Base-by-base conservation (phyloP, 2,329 filamentous ascomycete species). In the Neoarthrinium moseri region DNA sequence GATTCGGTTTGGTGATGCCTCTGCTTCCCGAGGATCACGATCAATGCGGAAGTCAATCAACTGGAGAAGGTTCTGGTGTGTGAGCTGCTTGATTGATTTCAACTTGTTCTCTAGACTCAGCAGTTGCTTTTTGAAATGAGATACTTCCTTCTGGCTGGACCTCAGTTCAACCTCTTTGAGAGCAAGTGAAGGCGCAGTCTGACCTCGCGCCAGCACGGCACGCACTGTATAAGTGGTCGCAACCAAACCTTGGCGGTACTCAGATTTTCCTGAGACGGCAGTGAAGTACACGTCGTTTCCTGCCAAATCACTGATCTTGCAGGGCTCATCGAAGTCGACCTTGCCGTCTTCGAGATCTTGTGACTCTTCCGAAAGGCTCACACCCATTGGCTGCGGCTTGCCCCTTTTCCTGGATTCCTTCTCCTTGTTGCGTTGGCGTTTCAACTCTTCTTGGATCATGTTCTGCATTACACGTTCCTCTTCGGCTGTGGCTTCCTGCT, bases 31-130 rank as follows among this genome's bases (percentile, higher is more conserved):
- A 51, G 64, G 47, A 51, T 69, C 70, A 34, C 78, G 72, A 59
- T 86, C 76, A 50, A 96, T 87, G 56, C 88, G 90, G 68, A 91
- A 95, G 50, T 91, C 90, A 47, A 95, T 74, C 29, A 97, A 75
- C 40, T 87, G 83, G 34, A 94, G 77, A 11, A 97, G 70, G 58
- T 91, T 89, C 20, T 81, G 77, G 62, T 96, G 90, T 4, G 81
- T 80, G 30, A 94, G 71, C 53, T 79, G 81, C 63, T 89, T 94
- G 42, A 95, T 71, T 8, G 80, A 75, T 53, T 92, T 87, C 27
- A 99, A 74, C 48, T 87, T 80, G 32, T 80, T 79, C 64, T 96
- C 91, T 20, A 95, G 78, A 6, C 77, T 76, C 58, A 90, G 85
- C 42, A 96, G 74, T 51, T 87, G 81, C 61, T 87, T 86, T 59